Conservation (phyloP, 2,329 filamentous ascomycete genomes). For the Penicillium sp. region DNA sequence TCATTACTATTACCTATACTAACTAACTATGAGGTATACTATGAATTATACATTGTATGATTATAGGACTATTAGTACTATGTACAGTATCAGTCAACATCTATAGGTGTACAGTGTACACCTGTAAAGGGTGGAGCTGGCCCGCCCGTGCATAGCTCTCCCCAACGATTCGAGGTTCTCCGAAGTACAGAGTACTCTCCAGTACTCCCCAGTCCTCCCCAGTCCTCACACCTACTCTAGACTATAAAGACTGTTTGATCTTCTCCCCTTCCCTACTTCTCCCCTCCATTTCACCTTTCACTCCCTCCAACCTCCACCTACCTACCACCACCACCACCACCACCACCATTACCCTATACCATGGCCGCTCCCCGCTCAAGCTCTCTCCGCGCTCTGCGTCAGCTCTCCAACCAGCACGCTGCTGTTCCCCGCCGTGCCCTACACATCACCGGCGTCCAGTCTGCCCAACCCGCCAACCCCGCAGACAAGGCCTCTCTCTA, state of each 20-base stretch:
- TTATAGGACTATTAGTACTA: no score
- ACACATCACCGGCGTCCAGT: slow-evolving; percentile 64
- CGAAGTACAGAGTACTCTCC: slow-evolving; percentile 17
- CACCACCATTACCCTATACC: slow-evolving; percentile 6
- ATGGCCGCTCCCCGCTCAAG: slow-evolving; percentile 53
- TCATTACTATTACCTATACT: no score
- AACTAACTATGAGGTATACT: no score
- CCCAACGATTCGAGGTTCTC: slow-evolving; percentile 29
- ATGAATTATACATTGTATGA: not conserved
- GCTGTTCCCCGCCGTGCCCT: slow-evolving; percentile 53
- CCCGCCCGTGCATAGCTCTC: slow-evolving; percentile 31
- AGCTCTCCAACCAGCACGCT: slow-evolving; percentile 44
- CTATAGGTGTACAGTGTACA: not conserved
- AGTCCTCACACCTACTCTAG: not conserved
- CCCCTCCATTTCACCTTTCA: no score
- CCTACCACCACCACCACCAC: not conserved
- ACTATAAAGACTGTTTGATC: slow-evolving; percentile 13
- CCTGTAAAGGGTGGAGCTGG: slow-evolving; percentile 18
- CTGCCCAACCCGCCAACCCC: slow-evolving; percentile 55
- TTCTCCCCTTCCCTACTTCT: slow-evolving; percentile 1
- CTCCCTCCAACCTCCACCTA: slow-evolving; percentile 8
- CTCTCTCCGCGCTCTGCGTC: slow-evolving; percentile 50
- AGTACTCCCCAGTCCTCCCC: not conserved
- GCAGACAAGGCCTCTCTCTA: slow-evolving; percentile 57
- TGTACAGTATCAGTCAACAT: not conserved